Conservation (phyloP, 1,284 basidiomycete genomes). For the Leccinum variabile region DNA sequence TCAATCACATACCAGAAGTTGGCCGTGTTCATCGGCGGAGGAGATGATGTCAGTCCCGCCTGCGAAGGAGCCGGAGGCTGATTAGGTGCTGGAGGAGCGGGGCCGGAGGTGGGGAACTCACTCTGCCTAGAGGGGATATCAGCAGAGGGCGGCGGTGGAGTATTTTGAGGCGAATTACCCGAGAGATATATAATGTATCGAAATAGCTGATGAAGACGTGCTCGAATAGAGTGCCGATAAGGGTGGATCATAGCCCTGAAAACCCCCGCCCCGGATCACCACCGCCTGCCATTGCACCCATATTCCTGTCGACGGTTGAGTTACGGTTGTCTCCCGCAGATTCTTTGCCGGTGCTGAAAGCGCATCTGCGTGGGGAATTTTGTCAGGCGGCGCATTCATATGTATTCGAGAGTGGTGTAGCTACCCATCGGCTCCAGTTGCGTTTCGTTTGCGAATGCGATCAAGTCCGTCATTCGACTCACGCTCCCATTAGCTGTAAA, state of each 20-base stretch:
- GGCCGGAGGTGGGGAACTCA: constrained; percentile 48
- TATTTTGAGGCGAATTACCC: constrained; percentile 47
- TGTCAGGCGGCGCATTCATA: constrained; percentile 30
- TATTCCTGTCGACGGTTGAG: constrained; percentile 22
- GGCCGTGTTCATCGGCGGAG: constrained; percentile 49
- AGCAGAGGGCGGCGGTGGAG: constrained; percentile 41
- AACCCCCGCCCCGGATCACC: constrained; percentile 22
- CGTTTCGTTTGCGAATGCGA: constrained; percentile 56
- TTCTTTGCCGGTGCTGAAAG: constrained; percentile 35
- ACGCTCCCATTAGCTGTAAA: constrained; percentile 68
- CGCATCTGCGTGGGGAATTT: constrained; percentile 32
- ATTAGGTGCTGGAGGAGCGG: constrained; percentile 15
- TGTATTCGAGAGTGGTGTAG: constrained; percentile 37
- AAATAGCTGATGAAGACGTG: constrained; percentile 41
- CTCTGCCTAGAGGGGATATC: constrained; percentile 53
- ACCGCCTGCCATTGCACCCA: constrained; percentile 18
- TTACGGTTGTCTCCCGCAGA: constrained; percentile 31
- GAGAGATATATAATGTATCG: constrained; percentile 34
- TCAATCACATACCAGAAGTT: too few species aligned
- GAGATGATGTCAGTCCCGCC: constrained; percentile 41
- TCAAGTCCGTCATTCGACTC: constrained; percentile 71
- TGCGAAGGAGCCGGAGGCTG: constrained; percentile 38
- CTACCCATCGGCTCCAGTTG: constrained; percentile 63
- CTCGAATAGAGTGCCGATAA: constrained; percentile 49
- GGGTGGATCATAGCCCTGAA: constrained; percentile 29